phyloP scores from a whole-genome alignment of 148 eudicot species.

The Rhododendron ferrugineum region DNA sequence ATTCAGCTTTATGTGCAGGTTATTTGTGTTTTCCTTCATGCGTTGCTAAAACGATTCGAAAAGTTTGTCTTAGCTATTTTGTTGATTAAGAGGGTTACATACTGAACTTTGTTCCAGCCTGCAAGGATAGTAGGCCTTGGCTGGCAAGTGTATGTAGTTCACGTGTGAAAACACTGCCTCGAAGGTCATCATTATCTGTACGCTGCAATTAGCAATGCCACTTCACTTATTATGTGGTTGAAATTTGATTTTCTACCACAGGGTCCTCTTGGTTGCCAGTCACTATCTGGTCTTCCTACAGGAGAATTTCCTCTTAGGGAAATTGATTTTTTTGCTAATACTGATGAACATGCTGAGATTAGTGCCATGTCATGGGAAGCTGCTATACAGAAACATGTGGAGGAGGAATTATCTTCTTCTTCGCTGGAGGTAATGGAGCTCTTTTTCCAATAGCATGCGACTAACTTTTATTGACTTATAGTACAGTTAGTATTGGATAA shows the following conservation, averaged over 20 bases:
- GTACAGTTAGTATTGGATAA: background rate
- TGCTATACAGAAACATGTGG: slow-evolving; percentile 84
- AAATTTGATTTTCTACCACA: slow-evolving; percentile 20
- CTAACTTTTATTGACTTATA: background rate
- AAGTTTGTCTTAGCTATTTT: background rate
- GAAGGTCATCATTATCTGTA: background rate
- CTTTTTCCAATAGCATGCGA: background rate
- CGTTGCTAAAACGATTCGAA: background rate
- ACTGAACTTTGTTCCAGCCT: background rate
- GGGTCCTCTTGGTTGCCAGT: slow-evolving; percentile 98
- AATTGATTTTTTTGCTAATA: slow-evolving; percentile 42
- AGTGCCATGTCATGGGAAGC: slow-evolving; percentile 92
- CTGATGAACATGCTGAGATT: slow-evolving; percentile 59
- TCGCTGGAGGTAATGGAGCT: slow-evolving; percentile 53
- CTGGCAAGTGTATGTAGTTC: slow-evolving; percentile 3
- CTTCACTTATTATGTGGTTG: slow-evolving; percentile 1
- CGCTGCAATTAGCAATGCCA: background rate
- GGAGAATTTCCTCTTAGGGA: slow-evolving; percentile 58
- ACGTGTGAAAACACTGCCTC: background rate
- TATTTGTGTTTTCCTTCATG: slow-evolving; percentile 13
- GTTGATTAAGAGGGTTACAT: background rate
- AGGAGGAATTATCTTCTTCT: slow-evolving; percentile 67
- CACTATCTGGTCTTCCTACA: slow-evolving; percentile 52
- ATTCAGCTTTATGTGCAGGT: slow-evolving; percentile 97
- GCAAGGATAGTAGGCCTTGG: background rate